Evolutionary conservation across 768 basidiomycete species (phyloP), one percentile per base, ranked within the genome.

Genomic region (Tylopilus intermedius): DNA sequence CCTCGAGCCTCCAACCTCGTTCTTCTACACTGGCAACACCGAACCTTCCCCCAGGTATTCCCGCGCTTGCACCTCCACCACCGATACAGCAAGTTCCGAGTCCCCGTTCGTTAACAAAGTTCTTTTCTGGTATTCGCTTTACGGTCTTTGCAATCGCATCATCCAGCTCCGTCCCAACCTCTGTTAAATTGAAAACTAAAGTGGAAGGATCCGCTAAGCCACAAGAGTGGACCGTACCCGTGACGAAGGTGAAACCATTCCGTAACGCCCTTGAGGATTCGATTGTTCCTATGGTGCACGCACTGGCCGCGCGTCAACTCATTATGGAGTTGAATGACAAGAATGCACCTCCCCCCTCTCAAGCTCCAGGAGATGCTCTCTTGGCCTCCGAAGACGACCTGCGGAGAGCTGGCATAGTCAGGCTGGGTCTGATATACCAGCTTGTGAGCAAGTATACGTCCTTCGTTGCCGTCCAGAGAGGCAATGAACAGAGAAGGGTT

Each of bases 371-470:
- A 15, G 66, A 70, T 29, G 57, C 61, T 9, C 55, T 62, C n/a
- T 15, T 62, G 3, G 57, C 45, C 45, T 62, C 69, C 1, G 62
- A 66, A 2, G 72, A 70, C 0, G 69, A 73, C 22, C 60, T 74
- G 27, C 69, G 69, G 24, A 76, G 71, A 61, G 76, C 75, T 3
- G 70, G 72, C 2, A 79, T 83, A 29, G 62, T 82, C 10, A 71
- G 73, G 35, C 71, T 84, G 2, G 82, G 80, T 6, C 65, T 73
- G 53, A 65, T 64, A 29, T 83, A 83, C 55, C 76, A 77, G 51
- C 71, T 85, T 40, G 75, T 72, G 1, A 83, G 77, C 62, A 59
- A 61, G 38, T 64, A 76, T 53, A 85, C 83, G 0, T 80, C 80
- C 2, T 85, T 84, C 58, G 68, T 85, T 41, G 82, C 79, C 1